These are phyloP conservation scores for Fragilaria radians DNA, from an alignment of 108 stramenopile species.

Conservation along the genomic window DNA sequence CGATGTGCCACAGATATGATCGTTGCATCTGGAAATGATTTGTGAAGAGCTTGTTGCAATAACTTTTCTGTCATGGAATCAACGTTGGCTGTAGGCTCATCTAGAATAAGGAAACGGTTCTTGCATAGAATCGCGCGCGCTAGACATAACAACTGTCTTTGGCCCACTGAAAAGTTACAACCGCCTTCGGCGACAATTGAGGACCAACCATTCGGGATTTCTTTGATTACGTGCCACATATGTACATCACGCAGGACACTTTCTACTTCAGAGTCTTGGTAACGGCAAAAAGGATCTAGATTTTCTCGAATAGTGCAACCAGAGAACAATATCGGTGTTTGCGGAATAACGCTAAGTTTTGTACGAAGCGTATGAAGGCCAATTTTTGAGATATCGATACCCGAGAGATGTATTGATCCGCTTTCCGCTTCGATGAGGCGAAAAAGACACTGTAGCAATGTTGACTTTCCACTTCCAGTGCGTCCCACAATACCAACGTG, in stretches of 20 bases:
- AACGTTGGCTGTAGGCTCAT: slow-evolving; percentile 90
- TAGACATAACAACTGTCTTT: slow-evolving; percentile 92
- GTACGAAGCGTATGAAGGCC: slow-evolving; percentile 84
- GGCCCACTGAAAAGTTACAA: slow-evolving; percentile 85
- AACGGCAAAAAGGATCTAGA: slow-evolving; percentile 81
- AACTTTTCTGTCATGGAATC: slow-evolving; percentile 79
- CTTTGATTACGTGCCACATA: slow-evolving; percentile 51
- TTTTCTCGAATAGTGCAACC: slow-evolving; percentile 90
- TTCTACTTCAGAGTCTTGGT: slow-evolving; percentile 44
- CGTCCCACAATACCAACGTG: slow-evolving; percentile 79
- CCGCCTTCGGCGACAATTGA: slow-evolving; percentile 87
- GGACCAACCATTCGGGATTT: slow-evolving; percentile 56
- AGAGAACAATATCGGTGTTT: slow-evolving; percentile 87
- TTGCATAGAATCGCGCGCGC: slow-evolving; percentile 85
- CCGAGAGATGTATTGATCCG: slow-evolving; percentile 81
- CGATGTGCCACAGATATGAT: slow-evolving; percentile 94
- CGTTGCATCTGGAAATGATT: slow-evolving; percentile 67
- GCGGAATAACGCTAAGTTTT: slow-evolving; percentile 87
- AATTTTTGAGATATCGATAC: slow-evolving; percentile 68
- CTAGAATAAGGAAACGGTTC: slow-evolving; percentile 77
- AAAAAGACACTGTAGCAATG: slow-evolving; percentile 64
- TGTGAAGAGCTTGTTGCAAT: slow-evolving; percentile 74
- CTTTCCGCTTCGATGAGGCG: slow-evolving; percentile 73
- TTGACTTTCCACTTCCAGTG: slow-evolving; percentile 66
- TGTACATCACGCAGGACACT: slow-evolving; percentile 50